These are phyloP conservation scores for Aspergillus carlsbadensis DNA, from an alignment of 495 filamentous ascomycete species.

Conservation along the genomic window DNA sequence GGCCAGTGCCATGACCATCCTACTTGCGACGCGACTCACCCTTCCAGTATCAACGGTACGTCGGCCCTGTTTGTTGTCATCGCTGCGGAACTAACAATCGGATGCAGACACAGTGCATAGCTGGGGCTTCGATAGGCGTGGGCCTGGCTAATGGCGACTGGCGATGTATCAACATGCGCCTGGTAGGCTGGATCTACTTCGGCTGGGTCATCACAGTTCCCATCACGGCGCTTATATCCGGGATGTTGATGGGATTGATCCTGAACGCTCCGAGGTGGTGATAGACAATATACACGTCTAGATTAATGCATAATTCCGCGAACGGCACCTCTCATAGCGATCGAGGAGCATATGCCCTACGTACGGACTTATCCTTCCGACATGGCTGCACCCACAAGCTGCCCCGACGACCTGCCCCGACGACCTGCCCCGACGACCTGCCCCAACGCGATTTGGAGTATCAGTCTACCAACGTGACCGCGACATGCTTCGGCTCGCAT, in stretches of 20 bases:
- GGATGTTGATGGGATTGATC: constrained; percentile 7
- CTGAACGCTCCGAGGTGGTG: constrained; percentile 9
- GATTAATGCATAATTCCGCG: background rate
- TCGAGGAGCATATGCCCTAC: too few relatives aligned
- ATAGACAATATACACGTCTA: background rate
- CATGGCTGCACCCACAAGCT: too few relatives aligned
- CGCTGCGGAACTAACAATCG: background rate
- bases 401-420: too few relatives aligned
- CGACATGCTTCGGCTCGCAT: too few relatives aligned
- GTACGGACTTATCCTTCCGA: too few relatives aligned
- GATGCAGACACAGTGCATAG: constrained; percentile 8
- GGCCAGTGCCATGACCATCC: constrained; percentile 8
- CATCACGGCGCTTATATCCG: constrained; percentile 1
- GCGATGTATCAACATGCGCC: constrained; percentile 11
- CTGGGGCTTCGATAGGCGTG: constrained; percentile 7
- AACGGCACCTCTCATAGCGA: too few relatives aligned
- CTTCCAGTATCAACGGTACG: constrained; percentile 10
- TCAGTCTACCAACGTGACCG: too few relatives aligned
- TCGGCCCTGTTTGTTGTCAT: background rate
- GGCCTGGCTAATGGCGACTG: constrained; percentile 12
- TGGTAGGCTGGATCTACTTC: constrained; percentile 12
- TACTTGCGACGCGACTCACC: constrained; percentile 1
- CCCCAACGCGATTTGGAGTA: too few relatives aligned
- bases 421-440: too few relatives aligned
- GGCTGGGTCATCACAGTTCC: constrained; percentile 13